Evolutionary conservation across 441 rosid genomes (phyloP).

Genomic region (Theobroma grandiflorum): DNA sequence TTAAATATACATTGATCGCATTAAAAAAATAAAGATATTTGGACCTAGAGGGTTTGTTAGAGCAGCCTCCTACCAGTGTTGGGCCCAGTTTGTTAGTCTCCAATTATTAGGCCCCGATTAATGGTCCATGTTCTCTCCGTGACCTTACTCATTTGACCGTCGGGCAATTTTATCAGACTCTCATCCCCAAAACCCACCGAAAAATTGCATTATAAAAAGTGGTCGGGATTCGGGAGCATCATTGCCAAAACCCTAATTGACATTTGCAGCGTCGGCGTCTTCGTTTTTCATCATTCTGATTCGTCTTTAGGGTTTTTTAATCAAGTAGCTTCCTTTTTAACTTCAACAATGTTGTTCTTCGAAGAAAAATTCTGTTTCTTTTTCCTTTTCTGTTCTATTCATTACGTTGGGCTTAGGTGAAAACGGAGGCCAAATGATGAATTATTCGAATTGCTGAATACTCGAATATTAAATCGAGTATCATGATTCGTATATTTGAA

Average conservation of each 20-base stretch:
- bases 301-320: neutral
- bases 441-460: conserved; percentile 32
- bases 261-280: neutral
- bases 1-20: no score
- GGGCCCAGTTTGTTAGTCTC: neutral
- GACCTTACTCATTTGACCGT: neutral
- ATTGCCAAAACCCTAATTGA: conserved; percentile 15
- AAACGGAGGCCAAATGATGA: conserved; percentile 49
- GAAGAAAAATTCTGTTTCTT: no score
- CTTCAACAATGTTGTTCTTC: neutral
- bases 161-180: neutral
- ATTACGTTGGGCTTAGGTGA: neutral
- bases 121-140: no score
- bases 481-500: conserved; percentile 44
- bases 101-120: neutral
- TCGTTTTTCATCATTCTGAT: neutral
- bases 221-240: neutral
- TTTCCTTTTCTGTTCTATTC: neutral
- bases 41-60: no score
- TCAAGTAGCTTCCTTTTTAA: neutral
- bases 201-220: neutral
- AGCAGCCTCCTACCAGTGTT: no score
- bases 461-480: conserved; percentile 34
- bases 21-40: no score
- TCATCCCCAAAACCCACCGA: conserved; percentile 1